Evolutionary conservation across 345 rosid species (phyloP), one percentile per base, ranked within the genome.

Genomic region (Eucalyptus curtisii): DNA sequence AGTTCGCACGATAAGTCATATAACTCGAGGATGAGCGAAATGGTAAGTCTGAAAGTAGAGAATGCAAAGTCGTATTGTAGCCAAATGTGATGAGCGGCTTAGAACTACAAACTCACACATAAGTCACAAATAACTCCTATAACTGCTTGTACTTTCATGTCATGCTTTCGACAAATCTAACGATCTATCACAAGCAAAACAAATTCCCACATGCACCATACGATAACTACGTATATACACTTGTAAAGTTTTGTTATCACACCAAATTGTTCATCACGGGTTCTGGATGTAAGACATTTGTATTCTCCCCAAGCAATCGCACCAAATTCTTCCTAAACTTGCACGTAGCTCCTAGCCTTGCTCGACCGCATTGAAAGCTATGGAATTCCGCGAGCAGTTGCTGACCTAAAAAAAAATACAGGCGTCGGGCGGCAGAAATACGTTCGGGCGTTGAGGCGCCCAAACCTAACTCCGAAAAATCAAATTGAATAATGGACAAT

Each of bases 101-200:
- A 30, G 37, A 64, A 64, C 79, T 15, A 66, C 33, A n/a, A 2
- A 66, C 40, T 66, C 40, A 7, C 37, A n/a, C 68, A 61, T 13
- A 27, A 30, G 8, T 30, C 31, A 13, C 33, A 4, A 3, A 8
- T 8, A 16, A 31, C 3, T 16, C 42, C 42, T 66, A 31, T 31
- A 15, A 15, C 0, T 8, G 24, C 42, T 33, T 33, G 42, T 9
- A 68, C 3, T 1, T 7, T 16, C 79, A 1, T 17, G 11, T n/a
- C 20, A 14, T 66, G 9, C 20, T 66, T n/a, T 14, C 40, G 5
- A 66, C 11, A 66, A 66, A 66, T 66, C 40, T 14, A 66, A 66
- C 0, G 3, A 66, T 15, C 31, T 31, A 66, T 66, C 6, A 2
- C 79, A 66, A 31, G 11, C 2, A 2, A 68, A 68, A 16, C 7